Evolutionary conservation across 2,329 filamentous ascomycete genomes (phyloP), one percentile per base, ranked within the genome.

Genomic region (Claviceps purpurea): DNA sequence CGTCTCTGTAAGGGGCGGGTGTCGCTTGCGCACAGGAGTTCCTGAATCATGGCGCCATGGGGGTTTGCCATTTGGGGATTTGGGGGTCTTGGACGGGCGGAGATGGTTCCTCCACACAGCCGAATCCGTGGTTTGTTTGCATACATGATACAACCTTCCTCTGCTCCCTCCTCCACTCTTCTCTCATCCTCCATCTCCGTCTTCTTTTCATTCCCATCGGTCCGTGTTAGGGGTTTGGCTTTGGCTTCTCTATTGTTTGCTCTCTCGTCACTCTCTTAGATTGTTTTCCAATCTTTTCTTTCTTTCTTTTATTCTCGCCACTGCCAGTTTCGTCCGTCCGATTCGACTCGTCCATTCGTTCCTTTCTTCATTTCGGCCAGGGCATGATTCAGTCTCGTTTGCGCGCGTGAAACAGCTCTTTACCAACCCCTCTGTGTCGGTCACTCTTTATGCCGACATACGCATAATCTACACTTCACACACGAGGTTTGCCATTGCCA

Each of bases 401-500:
- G 5, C 18, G 38, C 46, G 6, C 42, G 30, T 34, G 11, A 13
- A 24, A 13, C 20, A 44, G 13, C 6, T 6, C n/a, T 24, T 3
- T 14, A 24, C 22, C 42, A 14, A 44, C 5, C 20, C 22, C 10
- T n/a, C 4, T 1, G 24, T 53, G 50, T 47, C 56, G 56, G 59
- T 62, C 61, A 58, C 56, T 64, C 58, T 56, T 57, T 62, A 62
- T 51, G 61, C 57, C 56, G 57, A 54, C 50, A 49, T 54, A 50
- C 20, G 18, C 46, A 44, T 30, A 20, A 50, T 11, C 18, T 37
- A 34, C 10, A 34, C 2, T 5, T 47, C 13, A 30, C 39, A 22
- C 13, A 3, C 30, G 5, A 34, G 8, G 38, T 7, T 34, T 6
- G 54, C 30, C 13, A 48, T 45, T 24, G 24, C 5, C 22, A 46